phyloP scores from a whole-genome alignment of 805 yeast species.

The Candida odintsovae region DNA sequence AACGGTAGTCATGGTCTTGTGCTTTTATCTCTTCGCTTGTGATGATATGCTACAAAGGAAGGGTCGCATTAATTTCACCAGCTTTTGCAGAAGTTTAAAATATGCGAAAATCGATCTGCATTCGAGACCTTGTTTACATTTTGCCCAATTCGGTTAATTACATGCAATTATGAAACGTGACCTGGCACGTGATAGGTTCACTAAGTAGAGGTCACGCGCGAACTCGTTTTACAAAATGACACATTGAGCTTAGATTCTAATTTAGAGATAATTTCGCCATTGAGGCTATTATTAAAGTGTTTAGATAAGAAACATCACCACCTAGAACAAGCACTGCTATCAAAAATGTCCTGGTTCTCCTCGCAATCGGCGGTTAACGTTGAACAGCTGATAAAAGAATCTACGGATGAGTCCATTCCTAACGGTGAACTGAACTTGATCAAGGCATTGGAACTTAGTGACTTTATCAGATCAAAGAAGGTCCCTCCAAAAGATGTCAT shows the following conservation, averaged over 20 bases:
- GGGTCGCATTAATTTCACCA: neutral
- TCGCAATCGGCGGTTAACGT: slow-evolving; percentile 8
- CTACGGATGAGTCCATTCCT: slow-evolving; percentile 88
- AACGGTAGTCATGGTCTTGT: slow-evolving; percentile 7
- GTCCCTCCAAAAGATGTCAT: slow-evolving; percentile 77
- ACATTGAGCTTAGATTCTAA: neutral
- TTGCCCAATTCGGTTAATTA: slow-evolving; percentile 18
- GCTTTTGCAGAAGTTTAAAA: neutral
- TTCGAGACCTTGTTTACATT: slow-evolving; percentile 13
- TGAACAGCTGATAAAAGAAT: slow-evolving; percentile 62
- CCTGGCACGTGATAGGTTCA: neutral
- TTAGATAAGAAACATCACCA: neutral
- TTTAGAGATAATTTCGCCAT: neutral
- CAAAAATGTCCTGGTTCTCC: slow-evolving; percentile 24
- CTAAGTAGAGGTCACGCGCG: too few species aligned
- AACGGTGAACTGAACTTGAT: slow-evolving; percentile 80
- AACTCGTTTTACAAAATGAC: neutral
- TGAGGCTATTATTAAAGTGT: neutral
- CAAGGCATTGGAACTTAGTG: slow-evolving; percentile 79
- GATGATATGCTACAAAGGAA: neutral
- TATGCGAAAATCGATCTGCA: neutral
- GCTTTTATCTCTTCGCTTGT: neutral
- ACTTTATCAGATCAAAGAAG: slow-evolving; percentile 74
- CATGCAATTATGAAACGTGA: neutral
- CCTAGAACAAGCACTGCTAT: neutral